Conservation (phyloP, 495 filamentous ascomycete genomes). For the Jackrogersella multiformis region DNA sequence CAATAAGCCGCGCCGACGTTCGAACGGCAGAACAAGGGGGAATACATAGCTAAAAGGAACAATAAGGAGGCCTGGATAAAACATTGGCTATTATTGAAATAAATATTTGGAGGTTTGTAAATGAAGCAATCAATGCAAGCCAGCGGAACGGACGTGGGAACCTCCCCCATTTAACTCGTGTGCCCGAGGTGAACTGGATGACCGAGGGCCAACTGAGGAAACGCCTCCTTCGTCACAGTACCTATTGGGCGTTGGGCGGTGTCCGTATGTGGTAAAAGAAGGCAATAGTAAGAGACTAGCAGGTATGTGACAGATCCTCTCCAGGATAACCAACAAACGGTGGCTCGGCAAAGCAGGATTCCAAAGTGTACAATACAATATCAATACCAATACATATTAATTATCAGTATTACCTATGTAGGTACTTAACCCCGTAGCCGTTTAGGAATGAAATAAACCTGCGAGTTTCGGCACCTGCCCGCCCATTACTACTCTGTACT, state of each 20-base stretch:
- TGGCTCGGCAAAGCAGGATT: conserved; percentile 30
- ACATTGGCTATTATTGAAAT: conserved; percentile 35
- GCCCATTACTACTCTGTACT: conserved; percentile 20
- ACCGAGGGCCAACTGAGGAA: conserved; percentile 29
- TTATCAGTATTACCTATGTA: too few species aligned
- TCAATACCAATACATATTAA: too few species aligned
- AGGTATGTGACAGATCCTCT: conserved; percentile 23
- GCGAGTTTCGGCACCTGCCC: conserved; percentile 36
- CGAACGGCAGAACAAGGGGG: conserved; percentile 30
- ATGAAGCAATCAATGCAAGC: conserved; percentile 42
- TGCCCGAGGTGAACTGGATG: conserved; percentile 40
- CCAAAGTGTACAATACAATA: conserved; percentile 18
- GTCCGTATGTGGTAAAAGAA: conserved; percentile 27
- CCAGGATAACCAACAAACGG: conserved; percentile 4
- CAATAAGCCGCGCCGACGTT: conserved; percentile 11
- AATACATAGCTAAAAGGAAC: conserved; percentile 13
- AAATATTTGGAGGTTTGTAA: conserved; percentile 19
- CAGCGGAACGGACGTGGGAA: conserved; percentile 31
- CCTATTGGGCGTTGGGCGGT: conserved; percentile 11
- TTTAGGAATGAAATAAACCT: conserved; percentile 24
- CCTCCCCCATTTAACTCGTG: conserved; percentile 28
- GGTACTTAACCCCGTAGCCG: conserved; percentile 25
- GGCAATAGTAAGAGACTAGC: conserved; percentile 37
- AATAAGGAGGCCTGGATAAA: conserved; percentile 7
- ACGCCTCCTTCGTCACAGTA: conserved; percentile 34